Evolutionary conservation across 495 filamentous ascomycete species (phyloP), one percentile per base, ranked within the genome.

Genomic region (Penicillium goetzii): DNA sequence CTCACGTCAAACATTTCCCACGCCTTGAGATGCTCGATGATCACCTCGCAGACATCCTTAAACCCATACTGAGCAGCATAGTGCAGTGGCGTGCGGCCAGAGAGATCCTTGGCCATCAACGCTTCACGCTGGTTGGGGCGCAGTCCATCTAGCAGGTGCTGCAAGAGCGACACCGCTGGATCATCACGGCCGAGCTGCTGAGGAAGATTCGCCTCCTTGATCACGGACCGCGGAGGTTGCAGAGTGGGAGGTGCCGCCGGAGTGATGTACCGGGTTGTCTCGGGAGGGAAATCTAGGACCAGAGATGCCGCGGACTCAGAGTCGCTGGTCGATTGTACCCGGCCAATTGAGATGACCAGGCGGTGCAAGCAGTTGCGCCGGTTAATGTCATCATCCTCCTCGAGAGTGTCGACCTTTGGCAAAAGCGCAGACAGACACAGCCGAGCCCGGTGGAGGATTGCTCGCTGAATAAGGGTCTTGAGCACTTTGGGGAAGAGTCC

Each of bases 11-110:
- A 97, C 66, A 93, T 88, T 19, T 84, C 86, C 94, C 94, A 99
- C 23, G 86, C 85, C 68, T 91, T 90, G 85, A 99, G 92, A 65
- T 90, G 88, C 52, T 88, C 87, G 73, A 97, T 92, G 58, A 99
- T 81, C n/a, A 92, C 78, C 72, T 95, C 84, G 70, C 92, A 97
- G 10, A 97, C 88, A 51, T 89, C 85, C 26, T 91, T 90, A 68
- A 97, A 91, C 4, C 95, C 95, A 73, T 95, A 96, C 76, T 97
- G 92, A 0, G 95, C 95, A 4, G 92, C 94, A 74, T 99, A 99
- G 72, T 99, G 95, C 30, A 99, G 80, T 28, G 95, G 92, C 36
- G 92, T 86, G 11, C 95, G 91, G 6, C 92, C 93, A 54, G 93
- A 90, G 2, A 85, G 72, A 78, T 99, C 95, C 59, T 81, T 87